These are phyloP conservation scores for Bolboschoenoplectus hybrid DNA, from an alignment of 202 grass and related monocot species.

Conservation along the genomic window DNA sequence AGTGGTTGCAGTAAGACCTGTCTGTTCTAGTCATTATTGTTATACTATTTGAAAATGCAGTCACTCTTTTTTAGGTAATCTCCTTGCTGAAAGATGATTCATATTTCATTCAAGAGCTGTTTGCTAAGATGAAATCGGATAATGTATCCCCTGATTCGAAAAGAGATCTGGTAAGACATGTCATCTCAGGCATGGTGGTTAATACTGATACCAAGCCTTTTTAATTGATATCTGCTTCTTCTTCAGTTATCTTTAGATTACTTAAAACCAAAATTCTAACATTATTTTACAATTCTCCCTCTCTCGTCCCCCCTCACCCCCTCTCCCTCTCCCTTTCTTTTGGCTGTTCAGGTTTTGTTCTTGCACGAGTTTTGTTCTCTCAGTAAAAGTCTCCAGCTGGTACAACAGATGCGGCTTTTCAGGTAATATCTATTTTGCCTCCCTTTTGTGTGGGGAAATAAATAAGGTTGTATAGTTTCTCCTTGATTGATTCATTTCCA, in stretches of 20 bases:
- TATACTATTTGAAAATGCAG: slow-evolving; percentile 16
- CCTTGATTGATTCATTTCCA: slow-evolving; percentile 28
- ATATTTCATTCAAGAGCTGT: slow-evolving; percentile 91
- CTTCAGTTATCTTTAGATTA: neutral
- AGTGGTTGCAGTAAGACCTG: slow-evolving; percentile 12
- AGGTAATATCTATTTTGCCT: slow-evolving; percentile 55
- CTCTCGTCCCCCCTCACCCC: neutral
- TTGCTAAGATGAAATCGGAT: slow-evolving; percentile 79
- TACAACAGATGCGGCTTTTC: slow-evolving; percentile 90
- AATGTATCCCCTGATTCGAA: slow-evolving; percentile 66
- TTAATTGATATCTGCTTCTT: neutral
- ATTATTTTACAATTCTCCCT: slow-evolving; percentile 9
- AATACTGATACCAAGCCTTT: slow-evolving; percentile 17
- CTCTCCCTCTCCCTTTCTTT: slow-evolving; percentile 21
- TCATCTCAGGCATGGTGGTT: neutral
- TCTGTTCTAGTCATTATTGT: slow-evolving; percentile 13
- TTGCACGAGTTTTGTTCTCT: slow-evolving; percentile 97
- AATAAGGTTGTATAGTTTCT: neutral
- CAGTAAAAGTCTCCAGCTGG: slow-evolving; percentile 93
- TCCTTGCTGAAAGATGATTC: slow-evolving; percentile 94
- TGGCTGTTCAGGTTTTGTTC: slow-evolving; percentile 74
- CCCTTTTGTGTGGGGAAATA: slow-evolving; percentile 20
- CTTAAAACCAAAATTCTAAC: neutral
- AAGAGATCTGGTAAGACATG: slow-evolving; percentile 80
- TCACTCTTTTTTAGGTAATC: slow-evolving; percentile 64